phyloP scores from a whole-genome alignment of 179 eudicot genomes.

The Pouteria campechiana region DNA sequence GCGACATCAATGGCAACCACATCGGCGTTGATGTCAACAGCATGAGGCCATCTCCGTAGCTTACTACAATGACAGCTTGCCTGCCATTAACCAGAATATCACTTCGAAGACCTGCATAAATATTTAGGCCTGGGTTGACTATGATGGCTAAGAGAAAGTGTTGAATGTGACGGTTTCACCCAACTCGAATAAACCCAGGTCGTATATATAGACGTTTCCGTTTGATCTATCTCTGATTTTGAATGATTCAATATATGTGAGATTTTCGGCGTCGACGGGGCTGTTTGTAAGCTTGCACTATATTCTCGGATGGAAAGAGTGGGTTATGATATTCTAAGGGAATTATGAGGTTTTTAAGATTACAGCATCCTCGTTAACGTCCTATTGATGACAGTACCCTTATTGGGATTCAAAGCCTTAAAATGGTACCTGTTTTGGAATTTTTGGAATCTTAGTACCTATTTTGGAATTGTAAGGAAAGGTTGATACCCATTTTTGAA shows the following conservation, averaged over 20 bases:
- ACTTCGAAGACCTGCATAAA: conserved; percentile 31
- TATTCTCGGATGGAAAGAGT: conserved; percentile 55
- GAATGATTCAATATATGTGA: conserved; percentile 30
- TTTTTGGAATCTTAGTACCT: no score
- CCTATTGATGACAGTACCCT: no score
- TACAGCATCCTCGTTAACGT: no score
- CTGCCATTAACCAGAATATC: conserved; percentile 11
- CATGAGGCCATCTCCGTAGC: conserved; percentile 25
- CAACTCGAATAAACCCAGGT: conserved; percentile 19
- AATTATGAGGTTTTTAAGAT: no score
- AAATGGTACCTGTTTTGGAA: no score
- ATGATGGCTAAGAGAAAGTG: conserved; percentile 22
- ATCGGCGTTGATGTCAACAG: conserved; percentile 39
- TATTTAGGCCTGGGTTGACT: conserved; percentile 46
- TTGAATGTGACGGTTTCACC: conserved; percentile 41
- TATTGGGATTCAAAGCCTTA: no score
- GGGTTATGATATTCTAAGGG: no score
- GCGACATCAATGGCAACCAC: conserved; percentile 54
- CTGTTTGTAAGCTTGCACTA: conserved; percentile 42
- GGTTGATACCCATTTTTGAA: no score
- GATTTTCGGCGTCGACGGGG: conserved; percentile 45
- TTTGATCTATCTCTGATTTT: conserved; percentile 31
- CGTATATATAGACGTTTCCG: conserved; percentile 24
- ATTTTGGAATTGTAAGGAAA: no score
- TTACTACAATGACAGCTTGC: conserved; percentile 20